phyloP scores from a whole-genome alignment of 495 filamentous ascomycete species.

The Podospora pseudoanserina region DNA sequence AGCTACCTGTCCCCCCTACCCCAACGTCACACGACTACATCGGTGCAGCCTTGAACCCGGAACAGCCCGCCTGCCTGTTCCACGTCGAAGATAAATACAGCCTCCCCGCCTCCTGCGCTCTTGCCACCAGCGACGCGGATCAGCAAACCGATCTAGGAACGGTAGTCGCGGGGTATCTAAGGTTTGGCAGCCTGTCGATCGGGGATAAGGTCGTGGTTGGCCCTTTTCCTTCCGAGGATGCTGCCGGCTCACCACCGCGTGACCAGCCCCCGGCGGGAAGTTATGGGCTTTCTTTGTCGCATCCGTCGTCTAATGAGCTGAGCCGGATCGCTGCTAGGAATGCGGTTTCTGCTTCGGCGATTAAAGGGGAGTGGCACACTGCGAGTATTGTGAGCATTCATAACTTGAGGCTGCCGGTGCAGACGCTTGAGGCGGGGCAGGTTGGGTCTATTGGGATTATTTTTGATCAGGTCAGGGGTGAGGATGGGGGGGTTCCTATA shows the following conservation, averaged over 20 bases:
- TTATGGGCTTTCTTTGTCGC: constrained; percentile 40
- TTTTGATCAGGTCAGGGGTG: constrained; percentile 38
- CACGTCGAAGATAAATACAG: constrained; percentile 79
- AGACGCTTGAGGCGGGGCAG: constrained; percentile 70
- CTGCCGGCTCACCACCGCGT: constrained; percentile 39
- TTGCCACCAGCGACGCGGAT: constrained; percentile 38
- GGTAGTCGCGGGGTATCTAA: constrained; percentile 79
- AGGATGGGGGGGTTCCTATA: constrained; percentile 13
- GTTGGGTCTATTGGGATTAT: constrained; percentile 86
- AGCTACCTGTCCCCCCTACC: constrained; percentile 65
- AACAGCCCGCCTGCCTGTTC: constrained; percentile 60
- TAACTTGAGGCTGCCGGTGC: constrained; percentile 80
- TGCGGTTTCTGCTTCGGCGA: constrained; percentile 41
- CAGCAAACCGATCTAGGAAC: constrained; percentile 42
- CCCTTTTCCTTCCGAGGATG: constrained; percentile 59
- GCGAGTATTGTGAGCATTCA: constrained; percentile 82
- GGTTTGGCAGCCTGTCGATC: constrained; percentile 70
- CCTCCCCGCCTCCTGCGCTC: constrained; percentile 48
- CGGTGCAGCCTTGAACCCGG: constrained; percentile 43
- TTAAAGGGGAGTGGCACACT: constrained; percentile 65
- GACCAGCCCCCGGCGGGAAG: constrained; percentile 31
- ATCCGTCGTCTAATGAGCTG: constrained; percentile 43
- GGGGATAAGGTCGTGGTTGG: constrained; percentile 79
- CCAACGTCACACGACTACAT: constrained; percentile 47
- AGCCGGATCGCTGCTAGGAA: constrained; percentile 39